Evolutionary conservation across 306 rosid genomes (phyloP), one percentile per base, ranked within the genome.

Genomic region (Hippophae rhamnoides): DNA sequence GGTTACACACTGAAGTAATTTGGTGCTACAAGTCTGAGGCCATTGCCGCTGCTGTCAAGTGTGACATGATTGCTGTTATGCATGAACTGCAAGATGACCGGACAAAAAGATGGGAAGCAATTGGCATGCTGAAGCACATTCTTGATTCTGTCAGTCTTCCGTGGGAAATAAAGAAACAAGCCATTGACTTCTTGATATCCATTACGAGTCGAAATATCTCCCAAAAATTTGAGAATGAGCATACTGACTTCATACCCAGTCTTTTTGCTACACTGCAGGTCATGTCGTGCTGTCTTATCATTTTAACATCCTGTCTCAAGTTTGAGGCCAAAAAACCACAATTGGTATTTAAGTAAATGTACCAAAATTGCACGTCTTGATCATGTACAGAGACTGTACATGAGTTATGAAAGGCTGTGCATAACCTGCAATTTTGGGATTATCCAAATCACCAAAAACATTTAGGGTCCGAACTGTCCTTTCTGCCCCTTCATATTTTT

Each of bases 241-340:
- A 54, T 55, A 47, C 64, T 57, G 79, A 85, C 61, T 76, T 65
- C 60, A 64, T 84, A 86, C 84, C 95, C 27, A 74, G 67, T 66
- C 53, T 85, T 70, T 85, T 78, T 68, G 71, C 85, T 6, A 75
- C 89, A 65, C 75, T 92, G 74, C 95, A 92, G 93, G 99, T 92
- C 74, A 55, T 60, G 63, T 9, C 14, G 61, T 58, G 53, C 62
- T 58, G 12, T 67, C 56, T 12, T 41, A 7, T 25, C 7, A 23
- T 31, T 31, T 31, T 31, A 31, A 31, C 38, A 31, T 31, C 38
- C 38, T 31, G 38, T 31, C 38, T 31, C 5, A 4, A 4, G 38
- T 31, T 31, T 31, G 38, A 31, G 38, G 38, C 38, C 38, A 2
- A 31, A 31, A 31, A 31, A 1, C 38, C 38, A 0, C 38, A 31